phyloP scores from a whole-genome alignment of 441 rosid species.

The Flueggea neowawraea region DNA sequence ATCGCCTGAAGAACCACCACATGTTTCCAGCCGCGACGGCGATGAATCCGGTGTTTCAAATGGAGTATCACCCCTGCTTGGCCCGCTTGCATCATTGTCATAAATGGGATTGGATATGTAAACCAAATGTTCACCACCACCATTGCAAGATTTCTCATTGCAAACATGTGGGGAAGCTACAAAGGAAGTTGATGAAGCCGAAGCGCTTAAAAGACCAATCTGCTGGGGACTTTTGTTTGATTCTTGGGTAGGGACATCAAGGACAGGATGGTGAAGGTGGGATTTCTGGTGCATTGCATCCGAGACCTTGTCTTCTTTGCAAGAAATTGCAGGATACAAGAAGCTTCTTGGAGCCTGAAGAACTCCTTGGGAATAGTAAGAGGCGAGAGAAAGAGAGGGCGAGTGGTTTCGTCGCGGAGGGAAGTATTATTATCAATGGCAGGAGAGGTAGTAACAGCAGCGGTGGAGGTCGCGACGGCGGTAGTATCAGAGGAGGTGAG shows the following conservation, averaged over 20 bases:
- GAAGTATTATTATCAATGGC: neutral
- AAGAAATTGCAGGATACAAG: constrained; percentile 40
- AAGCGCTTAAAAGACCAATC: constrained; percentile 9
- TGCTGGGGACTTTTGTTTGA: constrained; percentile 25
- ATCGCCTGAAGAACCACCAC: constrained; percentile 27
- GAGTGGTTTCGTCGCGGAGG: constrained; percentile 15
- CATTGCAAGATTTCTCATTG: constrained; percentile 7
- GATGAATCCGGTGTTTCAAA: constrained; percentile 84
- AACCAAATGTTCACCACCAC: constrained; percentile 33
- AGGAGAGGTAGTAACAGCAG: constrained; percentile 4
- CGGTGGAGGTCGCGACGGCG: constrained; percentile 9
- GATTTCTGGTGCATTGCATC: constrained; percentile 21
- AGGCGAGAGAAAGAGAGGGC: constrained; percentile 30
- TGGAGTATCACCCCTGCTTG: constrained; percentile 38
- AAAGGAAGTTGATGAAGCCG: constrained; percentile 7
- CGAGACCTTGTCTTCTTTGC: constrained; percentile 10
- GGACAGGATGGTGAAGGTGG: constrained; percentile 17
- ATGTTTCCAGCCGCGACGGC: constrained; percentile 56
- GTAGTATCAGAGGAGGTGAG: constrained; percentile 18
- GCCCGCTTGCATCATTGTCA: constrained; percentile 23
- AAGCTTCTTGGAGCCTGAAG: constrained; percentile 60
- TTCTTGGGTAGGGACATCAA: constrained; percentile 17
- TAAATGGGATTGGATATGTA: constrained; percentile 84
- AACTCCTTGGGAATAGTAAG: constrained; percentile 60
- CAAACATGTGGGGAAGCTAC: constrained; percentile 15